These are phyloP conservation scores for Ramaria sp. DNA, from an alignment of 768 basidiomycete species.

Conservation along the genomic window DNA sequence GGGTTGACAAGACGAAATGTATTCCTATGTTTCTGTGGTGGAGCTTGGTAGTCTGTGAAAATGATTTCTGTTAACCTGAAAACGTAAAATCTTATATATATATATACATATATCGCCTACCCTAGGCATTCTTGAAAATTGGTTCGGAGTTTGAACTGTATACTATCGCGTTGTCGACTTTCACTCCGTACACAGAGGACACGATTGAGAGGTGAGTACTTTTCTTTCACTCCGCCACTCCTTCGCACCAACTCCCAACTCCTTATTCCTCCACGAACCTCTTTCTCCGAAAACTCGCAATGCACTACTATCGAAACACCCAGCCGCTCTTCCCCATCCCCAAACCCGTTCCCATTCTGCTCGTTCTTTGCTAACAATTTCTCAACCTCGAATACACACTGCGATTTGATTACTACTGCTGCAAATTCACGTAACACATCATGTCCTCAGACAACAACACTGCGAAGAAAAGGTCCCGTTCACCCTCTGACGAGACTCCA, in stretches of 20 bases:
- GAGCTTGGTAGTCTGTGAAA: too few species aligned
- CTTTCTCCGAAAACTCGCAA: slow-evolving; percentile 10
- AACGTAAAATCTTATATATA: too few species aligned
- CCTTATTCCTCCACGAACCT: slow-evolving; percentile 1
- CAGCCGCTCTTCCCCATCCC: background rate
- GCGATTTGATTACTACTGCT: slow-evolving; percentile 16
- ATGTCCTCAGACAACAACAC: slow-evolving; percentile 84
- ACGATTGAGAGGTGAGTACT: background rate
- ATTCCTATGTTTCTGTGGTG: too few species aligned
- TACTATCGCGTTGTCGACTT: background rate
- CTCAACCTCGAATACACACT: slow-evolving; percentile 1
- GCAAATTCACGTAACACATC: slow-evolving; percentile 30
- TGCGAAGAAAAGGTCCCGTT: slow-evolving; percentile 80
- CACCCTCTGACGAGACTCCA: slow-evolving; percentile 60
- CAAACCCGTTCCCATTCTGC: slow-evolving; percentile 3
- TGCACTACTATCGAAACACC: slow-evolving; percentile 10
- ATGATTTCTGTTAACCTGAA: too few species aligned
- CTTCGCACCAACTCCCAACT: slow-evolving; percentile 9
- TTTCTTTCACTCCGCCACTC: slow-evolving; percentile 6
- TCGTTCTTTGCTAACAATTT: slow-evolving; percentile 16
- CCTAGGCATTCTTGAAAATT: too few species aligned
- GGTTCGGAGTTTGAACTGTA: background rate
- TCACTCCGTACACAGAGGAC: background rate
- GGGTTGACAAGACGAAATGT: too few species aligned
- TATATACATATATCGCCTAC: too few species aligned